These are phyloP conservation scores for Haematococcus lacustris DNA, from an alignment of 139 green algal species.

Conservation along the genomic window DNA sequence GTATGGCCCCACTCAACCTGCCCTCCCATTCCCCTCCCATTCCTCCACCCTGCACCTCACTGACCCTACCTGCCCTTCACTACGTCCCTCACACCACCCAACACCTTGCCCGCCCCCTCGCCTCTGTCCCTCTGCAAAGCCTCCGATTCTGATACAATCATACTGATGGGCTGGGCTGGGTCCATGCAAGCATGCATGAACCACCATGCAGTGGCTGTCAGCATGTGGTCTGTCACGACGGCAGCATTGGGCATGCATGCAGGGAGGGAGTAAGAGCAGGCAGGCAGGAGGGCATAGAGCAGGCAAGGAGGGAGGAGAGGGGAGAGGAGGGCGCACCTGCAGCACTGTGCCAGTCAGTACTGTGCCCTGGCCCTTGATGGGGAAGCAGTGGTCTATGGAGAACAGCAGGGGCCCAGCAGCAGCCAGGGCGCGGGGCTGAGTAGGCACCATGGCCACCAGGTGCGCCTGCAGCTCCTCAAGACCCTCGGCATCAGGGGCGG, in stretches of 20 bases:
- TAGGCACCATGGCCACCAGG: slow-evolving; percentile 21
- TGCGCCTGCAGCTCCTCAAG: slow-evolving; percentile 10
- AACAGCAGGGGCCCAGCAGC: slow-evolving; percentile 68
- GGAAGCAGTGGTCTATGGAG: slow-evolving; percentile 93
- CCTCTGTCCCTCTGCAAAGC: neutral
- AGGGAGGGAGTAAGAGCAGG: neutral
- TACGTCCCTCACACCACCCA: no score
- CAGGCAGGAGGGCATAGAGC: no score
- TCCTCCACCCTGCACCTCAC: no score
- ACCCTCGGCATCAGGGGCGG: neutral
- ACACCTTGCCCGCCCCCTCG: no score
- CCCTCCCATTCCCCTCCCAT: no score
- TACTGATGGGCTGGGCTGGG: neutral
- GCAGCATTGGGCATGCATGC: neutral
- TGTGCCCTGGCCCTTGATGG: slow-evolving; percentile 85
- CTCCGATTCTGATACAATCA: neutral
- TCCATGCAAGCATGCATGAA: neutral
- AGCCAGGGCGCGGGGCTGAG: neutral
- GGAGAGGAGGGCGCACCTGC: slow-evolving; percentile 24
- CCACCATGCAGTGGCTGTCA: neutral
- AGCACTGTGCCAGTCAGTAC: slow-evolving; percentile 84
- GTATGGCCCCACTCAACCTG: neutral
- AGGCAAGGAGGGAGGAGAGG: neutral
- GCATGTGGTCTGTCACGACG: no score
- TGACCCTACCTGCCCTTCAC: no score